Conservation (phyloP, 495 filamentous ascomycete species). For the Penicillium lagena region DNA sequence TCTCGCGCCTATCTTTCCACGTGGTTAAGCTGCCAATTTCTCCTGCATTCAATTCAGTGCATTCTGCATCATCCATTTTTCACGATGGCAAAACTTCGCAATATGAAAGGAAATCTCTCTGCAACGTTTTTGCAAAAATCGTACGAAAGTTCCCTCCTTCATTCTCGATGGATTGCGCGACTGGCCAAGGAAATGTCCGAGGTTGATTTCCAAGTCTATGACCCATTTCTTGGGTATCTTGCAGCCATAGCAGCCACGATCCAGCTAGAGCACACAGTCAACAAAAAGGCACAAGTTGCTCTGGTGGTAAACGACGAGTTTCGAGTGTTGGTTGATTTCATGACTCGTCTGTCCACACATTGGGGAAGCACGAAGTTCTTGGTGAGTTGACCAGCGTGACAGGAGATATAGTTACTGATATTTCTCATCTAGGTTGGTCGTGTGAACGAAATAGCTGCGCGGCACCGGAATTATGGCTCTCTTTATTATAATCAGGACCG, state of each 20-base stretch:
- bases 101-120: slow-evolving; percentile 19
- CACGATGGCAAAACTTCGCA: slow-evolving; percentile 23
- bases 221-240: slow-evolving; percentile 24
- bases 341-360: slow-evolving; percentile 13
- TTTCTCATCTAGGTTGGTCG: slow-evolving; percentile 6
- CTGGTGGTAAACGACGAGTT: slow-evolving; percentile 18
- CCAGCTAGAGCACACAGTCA: slow-evolving; percentile 21
- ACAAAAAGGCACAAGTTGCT: slow-evolving; percentile 20
- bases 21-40: slow-evolving; percentile 23
- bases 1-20: slow-evolving; percentile 17
- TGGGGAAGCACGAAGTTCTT: slow-evolving; percentile 20
- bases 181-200: slow-evolving; percentile 22
- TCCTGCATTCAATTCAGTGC: slow-evolving; percentile 23
- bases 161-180: slow-evolving; percentile 23
- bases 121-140: slow-evolving; percentile 27
- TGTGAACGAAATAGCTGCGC: slow-evolving; percentile 16
- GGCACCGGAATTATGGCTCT: slow-evolving; percentile 20
- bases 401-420: neutral
- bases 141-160: slow-evolving; percentile 22
- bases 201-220: slow-evolving; percentile 10
- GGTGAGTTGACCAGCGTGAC: slow-evolving; percentile 1
- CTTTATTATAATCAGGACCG: slow-evolving; percentile 25
- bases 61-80: slow-evolving; percentile 24
- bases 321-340: slow-evolving; percentile 17
- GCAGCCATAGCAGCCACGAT: slow-evolving; percentile 25